These are phyloP conservation scores for Starmerella powellii DNA, from an alignment of 805 yeast genomes.

Conservation along the genomic window DNA sequence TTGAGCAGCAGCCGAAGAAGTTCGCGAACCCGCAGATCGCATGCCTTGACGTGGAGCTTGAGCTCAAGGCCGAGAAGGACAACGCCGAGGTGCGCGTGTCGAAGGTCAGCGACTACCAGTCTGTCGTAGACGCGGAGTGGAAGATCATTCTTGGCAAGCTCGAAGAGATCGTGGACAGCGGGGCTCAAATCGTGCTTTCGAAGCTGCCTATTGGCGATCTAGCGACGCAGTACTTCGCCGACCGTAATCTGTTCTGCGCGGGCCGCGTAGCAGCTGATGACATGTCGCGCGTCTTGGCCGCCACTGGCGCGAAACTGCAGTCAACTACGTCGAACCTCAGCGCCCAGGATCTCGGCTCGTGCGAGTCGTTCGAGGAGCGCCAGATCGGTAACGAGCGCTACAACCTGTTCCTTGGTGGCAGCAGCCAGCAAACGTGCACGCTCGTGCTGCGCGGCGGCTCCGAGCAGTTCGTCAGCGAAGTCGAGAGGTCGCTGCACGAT, in stretches of 20 bases:
- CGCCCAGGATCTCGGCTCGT: slow-evolving; percentile 67
- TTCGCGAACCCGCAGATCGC: slow-evolving; percentile 72
- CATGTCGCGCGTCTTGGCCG: slow-evolving; percentile 80
- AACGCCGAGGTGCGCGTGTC: slow-evolving; percentile 96
- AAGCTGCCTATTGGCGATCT: slow-evolving; percentile 95
- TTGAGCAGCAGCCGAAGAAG: slow-evolving; percentile 92
- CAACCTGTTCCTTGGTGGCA: slow-evolving; percentile 85
- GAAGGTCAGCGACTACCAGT: slow-evolving; percentile 87
- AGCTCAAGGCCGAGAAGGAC: slow-evolving; percentile 95
- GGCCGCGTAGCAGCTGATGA: slow-evolving; percentile 86
- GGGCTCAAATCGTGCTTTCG: slow-evolving; percentile 86
- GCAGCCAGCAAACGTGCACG: slow-evolving; percentile 86
- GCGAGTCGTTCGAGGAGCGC: slow-evolving; percentile 75
- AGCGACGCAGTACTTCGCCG: slow-evolving; percentile 98
- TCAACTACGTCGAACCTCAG: slow-evolving; percentile 51
- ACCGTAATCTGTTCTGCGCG: slow-evolving; percentile 90
- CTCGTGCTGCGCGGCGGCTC: slow-evolving; percentile 93
- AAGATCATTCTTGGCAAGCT: slow-evolving; percentile 77
- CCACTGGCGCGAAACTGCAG: slow-evolving; percentile 88
- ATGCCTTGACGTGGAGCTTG: slow-evolving; percentile 81
- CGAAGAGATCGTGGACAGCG: slow-evolving; percentile 67
- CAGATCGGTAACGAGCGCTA: slow-evolving; percentile 95
- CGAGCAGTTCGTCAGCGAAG: slow-evolving; percentile 95
- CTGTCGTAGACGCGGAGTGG: slow-evolving; percentile 99
- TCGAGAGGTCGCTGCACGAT: slow-evolving; percentile 93